These are phyloP conservation scores for Claviceps africana DNA, from an alignment of 2,329 filamentous ascomycete genomes.

Conservation along the genomic window DNA sequence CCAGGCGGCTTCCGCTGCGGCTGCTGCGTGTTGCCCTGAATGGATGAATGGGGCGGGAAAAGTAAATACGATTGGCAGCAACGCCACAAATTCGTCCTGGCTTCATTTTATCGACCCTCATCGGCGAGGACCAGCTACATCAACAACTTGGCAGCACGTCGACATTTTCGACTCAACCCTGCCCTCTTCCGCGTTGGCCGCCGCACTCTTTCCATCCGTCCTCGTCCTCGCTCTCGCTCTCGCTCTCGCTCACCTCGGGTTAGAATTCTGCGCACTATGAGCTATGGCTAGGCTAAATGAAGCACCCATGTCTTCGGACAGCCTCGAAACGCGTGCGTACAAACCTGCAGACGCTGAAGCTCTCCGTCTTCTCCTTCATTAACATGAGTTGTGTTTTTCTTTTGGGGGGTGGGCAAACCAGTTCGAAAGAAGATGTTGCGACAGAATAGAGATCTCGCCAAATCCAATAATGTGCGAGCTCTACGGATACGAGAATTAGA, in stretches of 20 bases:
- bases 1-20: conserved; percentile 10
- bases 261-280: conserved; percentile 20
- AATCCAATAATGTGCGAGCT: conserved; percentile 63
- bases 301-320: conserved; percentile 52
- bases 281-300: conserved; percentile 73
- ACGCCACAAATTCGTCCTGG: conserved; percentile 10
- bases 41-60: conserved; percentile 8
- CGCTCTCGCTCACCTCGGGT: not conserved
- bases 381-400: not conserved
- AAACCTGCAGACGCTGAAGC: not conserved
- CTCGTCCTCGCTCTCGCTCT: not conserved
- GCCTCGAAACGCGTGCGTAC: conserved; percentile 54
- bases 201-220: not conserved
- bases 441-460: conserved; percentile 73
- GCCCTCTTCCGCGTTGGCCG: not conserved
- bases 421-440: conserved; percentile 68
- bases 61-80: conserved; percentile 23
- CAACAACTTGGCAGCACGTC: not conserved
- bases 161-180: not conserved
- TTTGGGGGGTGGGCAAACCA: conserved; percentile 18
- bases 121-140: conserved; percentile 3
- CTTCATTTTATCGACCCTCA: not conserved
- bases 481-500: conserved; percentile 65
- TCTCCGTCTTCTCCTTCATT: not conserved
- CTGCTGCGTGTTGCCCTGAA: conserved; percentile 12